These are phyloP conservation scores for Eutypella sp. DNA, from an alignment of 2,329 filamentous ascomycete species.

Conservation along the genomic window DNA sequence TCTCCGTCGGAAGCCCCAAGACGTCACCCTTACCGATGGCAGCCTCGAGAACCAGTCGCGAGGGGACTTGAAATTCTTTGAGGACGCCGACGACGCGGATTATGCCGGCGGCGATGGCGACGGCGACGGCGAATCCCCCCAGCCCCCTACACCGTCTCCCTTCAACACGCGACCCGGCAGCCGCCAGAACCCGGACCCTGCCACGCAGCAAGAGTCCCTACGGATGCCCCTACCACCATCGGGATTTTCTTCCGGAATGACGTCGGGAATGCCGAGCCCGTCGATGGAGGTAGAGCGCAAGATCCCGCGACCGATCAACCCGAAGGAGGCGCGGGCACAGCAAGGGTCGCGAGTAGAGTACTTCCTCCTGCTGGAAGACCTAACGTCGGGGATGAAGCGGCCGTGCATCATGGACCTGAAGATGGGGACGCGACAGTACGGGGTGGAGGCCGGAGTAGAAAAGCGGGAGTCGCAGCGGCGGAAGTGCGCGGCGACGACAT, in stretches of 20 bases:
- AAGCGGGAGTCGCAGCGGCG: constrained; percentile 89
- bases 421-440: constrained; percentile 97
- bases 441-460: constrained; percentile 83
- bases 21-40: constrained; percentile 50
- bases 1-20: constrained; percentile 66
- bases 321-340: constrained; percentile 68
- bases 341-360: constrained; percentile 72
- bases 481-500: constrained; percentile 91
- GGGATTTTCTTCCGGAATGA: constrained; percentile 28
- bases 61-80: constrained; percentile 83
- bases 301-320: constrained; percentile 62
- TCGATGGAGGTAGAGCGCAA: constrained; percentile 33
- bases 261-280: constrained; percentile 34
- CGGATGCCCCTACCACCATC: constrained; percentile 21
- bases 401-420: constrained; percentile 97
- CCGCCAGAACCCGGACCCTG: constrained; percentile 8
- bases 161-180: constrained; percentile 6
- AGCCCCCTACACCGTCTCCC: constrained; percentile 2
- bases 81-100: constrained; percentile 79
- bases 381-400: constrained; percentile 93
- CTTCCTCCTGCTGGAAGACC: constrained; percentile 87
- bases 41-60: constrained; percentile 39
- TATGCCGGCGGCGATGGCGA: constrained; percentile 71
- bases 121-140: constrained; percentile 32
- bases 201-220: constrained; percentile 7